These are phyloP conservation scores for Trichoderma reesei DNA, from an alignment of 495 filamentous ascomycete genomes.

Conservation along the genomic window DNA sequence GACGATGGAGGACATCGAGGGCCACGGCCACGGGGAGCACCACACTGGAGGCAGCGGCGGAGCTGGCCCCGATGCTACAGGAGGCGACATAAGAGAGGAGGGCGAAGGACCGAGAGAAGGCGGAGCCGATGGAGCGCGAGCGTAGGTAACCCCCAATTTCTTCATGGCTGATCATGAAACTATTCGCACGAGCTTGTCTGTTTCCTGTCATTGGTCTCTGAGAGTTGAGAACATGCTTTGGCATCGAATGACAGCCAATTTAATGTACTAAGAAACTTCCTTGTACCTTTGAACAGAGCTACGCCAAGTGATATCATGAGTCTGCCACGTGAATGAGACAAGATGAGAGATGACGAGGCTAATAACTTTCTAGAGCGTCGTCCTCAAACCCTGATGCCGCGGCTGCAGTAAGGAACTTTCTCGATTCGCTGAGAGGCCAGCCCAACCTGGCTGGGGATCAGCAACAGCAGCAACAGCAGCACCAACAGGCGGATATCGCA, in stretches of 20 bases:
- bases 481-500: constrained; percentile 45
- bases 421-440: constrained; percentile 67
- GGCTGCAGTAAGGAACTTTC: constrained; percentile 72
- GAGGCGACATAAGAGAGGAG: constrained; percentile 82
- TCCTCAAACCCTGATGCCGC: constrained; percentile 43
- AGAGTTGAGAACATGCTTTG: constrained; percentile 14
- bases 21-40: constrained; percentile 47
- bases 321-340: constrained; percentile 14
- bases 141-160: constrained; percentile 69
- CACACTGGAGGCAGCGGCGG: constrained; percentile 59
- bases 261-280: constrained; percentile 4
- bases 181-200: not conserved
- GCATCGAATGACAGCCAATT: constrained; percentile 13
- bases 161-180: constrained; percentile 21
- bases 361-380: constrained; percentile 31
- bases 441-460: constrained; percentile 22
- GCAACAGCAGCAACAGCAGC: constrained; percentile 31
- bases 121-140: constrained; percentile 92
- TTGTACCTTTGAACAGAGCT: constrained; percentile 4
- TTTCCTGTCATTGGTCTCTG: constrained; percentile 9
- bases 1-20: constrained; percentile 77
- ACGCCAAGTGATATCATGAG: constrained; percentile 18
- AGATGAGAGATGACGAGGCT: constrained; percentile 20
- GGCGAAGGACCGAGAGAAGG: constrained; percentile 80
- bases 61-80: constrained; percentile 75